A percentile compares a stretch with the other conserved stretches of the same genome.
Conservation (phyloP, 2,329 filamentous ascomycete genomes). For the Sporothrix brunneoviolacea region DNA sequence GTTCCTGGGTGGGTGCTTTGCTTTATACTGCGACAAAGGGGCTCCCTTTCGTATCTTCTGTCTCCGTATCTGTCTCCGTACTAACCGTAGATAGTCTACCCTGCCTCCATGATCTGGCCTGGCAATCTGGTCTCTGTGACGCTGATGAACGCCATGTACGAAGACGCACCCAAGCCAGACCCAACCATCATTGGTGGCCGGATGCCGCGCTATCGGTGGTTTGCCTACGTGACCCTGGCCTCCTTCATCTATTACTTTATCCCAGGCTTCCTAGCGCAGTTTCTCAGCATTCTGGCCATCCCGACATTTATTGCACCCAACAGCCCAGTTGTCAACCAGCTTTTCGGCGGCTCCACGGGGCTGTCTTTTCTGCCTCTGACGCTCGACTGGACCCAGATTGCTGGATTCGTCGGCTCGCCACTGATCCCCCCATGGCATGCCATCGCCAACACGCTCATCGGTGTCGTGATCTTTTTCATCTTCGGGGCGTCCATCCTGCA, state of each 20-base stretch:
- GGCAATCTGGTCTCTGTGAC: conserved; percentile 59
- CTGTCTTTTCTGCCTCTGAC: conserved; percentile 38
- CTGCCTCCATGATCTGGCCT: conserved; percentile 70
- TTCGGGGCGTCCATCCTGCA: conserved; percentile 54
- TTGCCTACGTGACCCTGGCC: conserved; percentile 33
- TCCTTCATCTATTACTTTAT: conserved; percentile 49
- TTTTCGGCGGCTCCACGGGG: conserved; percentile 42
- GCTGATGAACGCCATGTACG: conserved; percentile 68
- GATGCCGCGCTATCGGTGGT: conserved; percentile 52
- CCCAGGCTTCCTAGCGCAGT: conserved; percentile 43
- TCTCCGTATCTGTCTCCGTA: too few species aligned
- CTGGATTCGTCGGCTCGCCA: conserved; percentile 61
- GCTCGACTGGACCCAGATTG: conserved; percentile 54
- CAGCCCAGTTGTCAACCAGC: conserved; percentile 40
- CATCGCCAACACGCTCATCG: conserved; percentile 65
- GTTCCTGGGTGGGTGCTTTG: too few species aligned
- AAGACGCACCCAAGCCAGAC: conserved; percentile 44
- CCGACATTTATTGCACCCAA: conserved; percentile 42
- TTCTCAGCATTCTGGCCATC: conserved; percentile 41
- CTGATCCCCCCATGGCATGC: conserved; percentile 67
- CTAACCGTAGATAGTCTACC: too few species aligned
- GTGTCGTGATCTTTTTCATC: conserved; percentile 59
- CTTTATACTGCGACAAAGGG: too few species aligned
- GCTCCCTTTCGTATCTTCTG: too few species aligned
- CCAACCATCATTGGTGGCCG: conserved; percentile 53